Evolutionary conservation across 495 filamentous ascomycete genomes (phyloP).

Genomic region (Pyrenula massariospora): DNA sequence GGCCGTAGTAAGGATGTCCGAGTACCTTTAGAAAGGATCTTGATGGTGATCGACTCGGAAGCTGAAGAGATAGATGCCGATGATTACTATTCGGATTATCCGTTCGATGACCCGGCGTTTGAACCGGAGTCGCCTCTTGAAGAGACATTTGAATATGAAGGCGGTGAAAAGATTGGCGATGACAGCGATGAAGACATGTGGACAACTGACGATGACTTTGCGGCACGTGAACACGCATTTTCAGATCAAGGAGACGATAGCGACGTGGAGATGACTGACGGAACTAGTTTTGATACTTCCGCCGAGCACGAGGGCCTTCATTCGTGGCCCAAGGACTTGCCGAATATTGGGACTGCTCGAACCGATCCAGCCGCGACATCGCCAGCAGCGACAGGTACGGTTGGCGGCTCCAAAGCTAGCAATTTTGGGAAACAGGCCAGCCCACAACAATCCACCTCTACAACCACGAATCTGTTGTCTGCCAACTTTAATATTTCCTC

Average conservation of each 20-base stretch:
- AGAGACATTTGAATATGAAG: constrained; percentile 24
- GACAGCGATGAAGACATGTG: constrained; percentile 22
- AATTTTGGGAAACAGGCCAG: too few relatives aligned
- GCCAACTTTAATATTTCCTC: not conserved
- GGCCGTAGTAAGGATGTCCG: constrained; percentile 34
- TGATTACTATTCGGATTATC: constrained; percentile 18
- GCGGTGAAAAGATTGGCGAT: constrained; percentile 20
- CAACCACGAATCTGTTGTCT: not conserved
- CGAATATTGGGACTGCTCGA: not conserved
- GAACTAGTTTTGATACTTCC: constrained; percentile 1
- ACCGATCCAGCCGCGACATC: not conserved
- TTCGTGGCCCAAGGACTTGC: not conserved
- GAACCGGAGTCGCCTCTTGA: not conserved
- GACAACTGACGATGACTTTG: constrained; percentile 27
- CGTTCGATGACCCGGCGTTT: not conserved
- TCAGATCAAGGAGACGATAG: constrained; percentile 8
- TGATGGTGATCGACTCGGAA: constrained; percentile 23
- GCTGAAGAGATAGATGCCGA: constrained; percentile 16
- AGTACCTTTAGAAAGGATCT: constrained; percentile 31
- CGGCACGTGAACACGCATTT: constrained; percentile 7
- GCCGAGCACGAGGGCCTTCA: not conserved
- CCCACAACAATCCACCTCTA: not conserved
- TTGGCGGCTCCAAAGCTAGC: not conserved
- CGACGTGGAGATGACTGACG: not conserved
- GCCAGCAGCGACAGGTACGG: too few relatives aligned